Conservation (phyloP, 2,329 filamentous ascomycete species). For the Botrytis byssoidea region DNA sequence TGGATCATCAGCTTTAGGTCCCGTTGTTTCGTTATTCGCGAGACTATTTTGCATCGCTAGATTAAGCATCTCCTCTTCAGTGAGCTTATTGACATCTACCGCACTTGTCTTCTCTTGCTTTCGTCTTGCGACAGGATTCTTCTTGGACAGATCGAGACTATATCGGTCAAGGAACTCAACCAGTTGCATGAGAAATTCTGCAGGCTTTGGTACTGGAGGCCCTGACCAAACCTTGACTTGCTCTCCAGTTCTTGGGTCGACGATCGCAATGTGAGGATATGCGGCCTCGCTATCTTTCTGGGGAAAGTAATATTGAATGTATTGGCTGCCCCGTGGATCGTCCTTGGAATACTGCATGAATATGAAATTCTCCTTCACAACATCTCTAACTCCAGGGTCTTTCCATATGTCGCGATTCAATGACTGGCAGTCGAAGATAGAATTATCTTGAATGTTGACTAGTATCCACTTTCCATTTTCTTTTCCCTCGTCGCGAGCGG, state of each 20-base stretch:
- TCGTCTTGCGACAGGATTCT: conserved; percentile 84
- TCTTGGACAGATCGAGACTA: conserved; percentile 81
- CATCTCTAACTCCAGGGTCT: conserved; percentile 71
- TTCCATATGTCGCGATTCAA: conserved; percentile 97
- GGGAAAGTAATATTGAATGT: conserved; percentile 85
- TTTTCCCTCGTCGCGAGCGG: conserved; percentile 81
- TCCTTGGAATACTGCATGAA: conserved; percentile 94
- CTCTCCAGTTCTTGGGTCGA: conserved; percentile 93
- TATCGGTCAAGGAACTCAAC: conserved; percentile 97
- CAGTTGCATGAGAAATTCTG: conserved; percentile 86
- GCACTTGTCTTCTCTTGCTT: conserved; percentile 68
- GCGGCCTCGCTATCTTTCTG: conserved; percentile 79
- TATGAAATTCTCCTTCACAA: conserved; percentile 87
- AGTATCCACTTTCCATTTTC: conserved; percentile 90
- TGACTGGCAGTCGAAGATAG: conserved; percentile 90
- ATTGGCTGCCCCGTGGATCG: conserved; percentile 73
- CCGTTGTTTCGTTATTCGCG: conserved; percentile 47
- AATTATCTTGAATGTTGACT: conserved; percentile 91
- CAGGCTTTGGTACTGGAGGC: conserved; percentile 68
- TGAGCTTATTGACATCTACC: conserved; percentile 82
- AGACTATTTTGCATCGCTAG: conserved; percentile 90
- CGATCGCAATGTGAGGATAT: conserved; percentile 93
- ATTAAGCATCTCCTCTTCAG: conserved; percentile 95
- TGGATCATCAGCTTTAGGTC: conserved; percentile 69
- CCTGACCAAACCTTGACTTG: conserved; percentile 97